Percentiles rank a stretch among this genome's conserved stretches.
phyloP scores from a whole-genome alignment of 345 rosid genomes.

The Eucalyptus fibrosa region DNA sequence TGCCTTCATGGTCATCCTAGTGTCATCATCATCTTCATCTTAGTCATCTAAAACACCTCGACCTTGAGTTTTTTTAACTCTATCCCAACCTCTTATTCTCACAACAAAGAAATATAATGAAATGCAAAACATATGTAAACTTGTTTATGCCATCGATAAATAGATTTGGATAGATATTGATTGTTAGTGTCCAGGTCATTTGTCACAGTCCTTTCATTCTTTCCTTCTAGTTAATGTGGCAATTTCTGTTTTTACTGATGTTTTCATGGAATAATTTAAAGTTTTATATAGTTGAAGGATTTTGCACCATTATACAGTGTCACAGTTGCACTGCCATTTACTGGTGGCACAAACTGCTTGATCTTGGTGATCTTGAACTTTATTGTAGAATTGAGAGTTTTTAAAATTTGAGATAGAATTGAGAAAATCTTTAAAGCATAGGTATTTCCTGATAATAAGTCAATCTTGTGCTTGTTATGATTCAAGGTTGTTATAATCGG shows the following conservation, averaged over 20 bases:
- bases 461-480: neutral
- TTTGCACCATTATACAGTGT: neutral
- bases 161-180: neutral
- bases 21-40: neutral
- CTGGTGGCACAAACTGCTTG: neutral
- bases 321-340: neutral
- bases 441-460: neutral
- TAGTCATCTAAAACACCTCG: neutral
- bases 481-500: neutral
- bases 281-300: neutral
- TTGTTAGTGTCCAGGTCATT: neutral
- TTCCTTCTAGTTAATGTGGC: neutral
- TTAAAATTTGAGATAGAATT: neutral
- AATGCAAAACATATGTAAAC: neutral
- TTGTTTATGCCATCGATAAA: neutral
- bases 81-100: neutral
- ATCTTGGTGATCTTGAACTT: neutral
- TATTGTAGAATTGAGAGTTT: neutral
- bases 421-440: neutral
- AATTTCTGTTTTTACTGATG: neutral
- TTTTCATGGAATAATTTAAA: neutral
- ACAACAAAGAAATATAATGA: neutral
- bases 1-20: neutral
- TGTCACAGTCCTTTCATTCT: neutral
- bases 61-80: neutral